These are phyloP conservation scores for Keithomyces neogunnii DNA, from an alignment of 2,329 filamentous ascomycete genomes.

Conservation along the genomic window DNA sequence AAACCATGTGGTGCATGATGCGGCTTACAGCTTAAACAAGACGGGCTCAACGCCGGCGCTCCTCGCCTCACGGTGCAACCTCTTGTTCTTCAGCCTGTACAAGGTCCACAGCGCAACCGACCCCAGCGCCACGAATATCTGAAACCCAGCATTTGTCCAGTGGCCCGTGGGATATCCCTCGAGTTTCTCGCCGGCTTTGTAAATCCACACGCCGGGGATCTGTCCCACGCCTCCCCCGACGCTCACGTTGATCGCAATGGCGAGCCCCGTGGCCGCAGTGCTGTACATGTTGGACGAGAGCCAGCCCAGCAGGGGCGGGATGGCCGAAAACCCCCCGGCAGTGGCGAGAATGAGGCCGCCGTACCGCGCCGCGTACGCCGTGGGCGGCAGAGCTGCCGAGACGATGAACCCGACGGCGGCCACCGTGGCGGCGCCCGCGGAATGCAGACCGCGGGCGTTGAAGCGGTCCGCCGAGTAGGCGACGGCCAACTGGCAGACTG, in stretches of 20 bases:
- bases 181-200: constrained; percentile 52
- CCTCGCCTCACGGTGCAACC: constrained; percentile 21
- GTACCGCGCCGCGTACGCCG: constrained; percentile 53
- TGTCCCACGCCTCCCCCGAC: constrained; percentile 59
- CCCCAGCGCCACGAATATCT: constrained; percentile 44
- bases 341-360: constrained; percentile 61
- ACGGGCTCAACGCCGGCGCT: constrained; percentile 24
- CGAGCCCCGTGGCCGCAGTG: constrained; percentile 57
- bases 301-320: constrained; percentile 65
- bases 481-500: constrained; percentile 30
- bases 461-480: constrained; percentile 56
- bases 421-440: constrained; percentile 32
- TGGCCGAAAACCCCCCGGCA: constrained; percentile 58
- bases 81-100: constrained; percentile 41
- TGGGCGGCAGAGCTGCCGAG: constrained; percentile 53
- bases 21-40: constrained; percentile 29
- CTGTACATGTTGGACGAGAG: constrained; percentile 58
- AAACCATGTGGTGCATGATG: no score
- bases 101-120: constrained; percentile 45
- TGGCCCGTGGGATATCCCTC: constrained; percentile 62
- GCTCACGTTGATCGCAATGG: constrained; percentile 62
- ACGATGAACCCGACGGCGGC: constrained; percentile 46
- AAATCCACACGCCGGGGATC: constrained; percentile 68
- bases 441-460: constrained; percentile 42
- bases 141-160: constrained; percentile 53